Evolutionary conservation across 148 eudicot genomes (phyloP).

Genomic region (Heliamphora exappendiculata): DNA sequence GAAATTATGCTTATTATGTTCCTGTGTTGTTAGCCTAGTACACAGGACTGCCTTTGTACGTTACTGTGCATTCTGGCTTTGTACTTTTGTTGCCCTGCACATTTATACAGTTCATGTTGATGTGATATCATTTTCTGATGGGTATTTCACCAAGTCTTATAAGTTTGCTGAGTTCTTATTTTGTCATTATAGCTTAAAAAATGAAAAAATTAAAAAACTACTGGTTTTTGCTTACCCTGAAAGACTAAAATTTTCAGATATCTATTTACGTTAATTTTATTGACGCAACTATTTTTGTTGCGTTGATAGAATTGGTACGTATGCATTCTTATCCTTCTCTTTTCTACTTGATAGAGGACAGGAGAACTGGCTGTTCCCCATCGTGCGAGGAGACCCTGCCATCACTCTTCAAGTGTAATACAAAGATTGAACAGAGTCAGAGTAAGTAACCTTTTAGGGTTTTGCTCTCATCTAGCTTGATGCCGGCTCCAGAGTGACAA

Average conservation of each 20-base stretch:
- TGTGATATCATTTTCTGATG: not conserved
- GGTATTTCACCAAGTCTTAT: not conserved
- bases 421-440: slow-evolving; percentile 50
- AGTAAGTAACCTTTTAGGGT: slow-evolving; percentile 32
- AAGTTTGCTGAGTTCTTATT: not conserved
- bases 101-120: not conserved
- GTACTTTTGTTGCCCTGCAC: not conserved
- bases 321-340: not conserved
- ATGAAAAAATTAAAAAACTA: no score
- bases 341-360: slow-evolving; percentile 39
- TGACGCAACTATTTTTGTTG: not conserved
- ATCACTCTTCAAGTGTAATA: slow-evolving; percentile 60
- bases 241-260: not conserved
- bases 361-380: slow-evolving; percentile 65
- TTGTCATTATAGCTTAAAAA: not conserved
- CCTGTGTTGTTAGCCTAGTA: not conserved
- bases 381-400: slow-evolving; percentile 55
- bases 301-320: not conserved
- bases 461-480: slow-evolving; percentile 5
- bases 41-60: not conserved
- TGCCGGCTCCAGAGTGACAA: slow-evolving; percentile 7
- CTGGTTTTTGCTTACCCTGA: not conserved
- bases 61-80: not conserved
- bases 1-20: not conserved
- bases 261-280: not conserved